phyloP scores from a whole-genome alignment of 345 rosid genomes.

The Bretschneidera sinensis region DNA sequence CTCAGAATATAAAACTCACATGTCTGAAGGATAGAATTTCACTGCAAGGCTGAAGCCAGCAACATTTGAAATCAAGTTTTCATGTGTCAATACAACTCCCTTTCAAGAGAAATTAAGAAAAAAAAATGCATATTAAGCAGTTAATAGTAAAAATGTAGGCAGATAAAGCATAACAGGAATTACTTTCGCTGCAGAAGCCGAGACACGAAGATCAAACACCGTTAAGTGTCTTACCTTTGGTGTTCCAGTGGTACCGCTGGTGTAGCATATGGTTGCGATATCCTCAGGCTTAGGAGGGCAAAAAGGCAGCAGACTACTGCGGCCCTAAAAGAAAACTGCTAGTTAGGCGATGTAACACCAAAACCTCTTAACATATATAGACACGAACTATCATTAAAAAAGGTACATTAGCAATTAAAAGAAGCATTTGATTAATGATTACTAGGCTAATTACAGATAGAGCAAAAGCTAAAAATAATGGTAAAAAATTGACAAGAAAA shows the following conservation, averaged over 20 bases:
- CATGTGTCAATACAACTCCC: constrained; percentile 87
- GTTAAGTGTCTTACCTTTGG: constrained; percentile 64
- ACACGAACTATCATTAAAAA: constrained; percentile 7
- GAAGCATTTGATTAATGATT: not conserved
- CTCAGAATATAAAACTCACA: constrained; percentile 45
- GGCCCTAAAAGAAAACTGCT: constrained; percentile 57
- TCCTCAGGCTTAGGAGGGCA: constrained; percentile 75
- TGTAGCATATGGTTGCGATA: constrained; percentile 92
- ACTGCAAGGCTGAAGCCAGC: constrained; percentile 46
- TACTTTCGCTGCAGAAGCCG: constrained; percentile 15
- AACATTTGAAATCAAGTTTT: constrained; percentile 72
- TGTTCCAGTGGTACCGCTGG: constrained; percentile 96
- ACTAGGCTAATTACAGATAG: not conserved
- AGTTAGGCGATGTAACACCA: constrained; percentile 15
- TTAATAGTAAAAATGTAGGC: constrained; percentile 2
- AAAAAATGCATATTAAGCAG: constrained; percentile 10
- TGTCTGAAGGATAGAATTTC: constrained; percentile 51
- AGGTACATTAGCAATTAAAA: constrained; percentile 1
- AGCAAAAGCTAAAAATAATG: too few relatives aligned
- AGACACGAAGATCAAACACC: constrained; percentile 14
- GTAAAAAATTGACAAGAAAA: not conserved
- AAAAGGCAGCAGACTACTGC: constrained; percentile 58
- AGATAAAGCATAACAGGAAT: constrained; percentile 9
- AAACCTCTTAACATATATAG: constrained; percentile 8
- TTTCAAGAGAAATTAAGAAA: constrained; percentile 22